These are phyloP conservation scores for Angomonas desouzai DNA, from an alignment of 208 protist genomes.

Conservation along the genomic window DNA sequence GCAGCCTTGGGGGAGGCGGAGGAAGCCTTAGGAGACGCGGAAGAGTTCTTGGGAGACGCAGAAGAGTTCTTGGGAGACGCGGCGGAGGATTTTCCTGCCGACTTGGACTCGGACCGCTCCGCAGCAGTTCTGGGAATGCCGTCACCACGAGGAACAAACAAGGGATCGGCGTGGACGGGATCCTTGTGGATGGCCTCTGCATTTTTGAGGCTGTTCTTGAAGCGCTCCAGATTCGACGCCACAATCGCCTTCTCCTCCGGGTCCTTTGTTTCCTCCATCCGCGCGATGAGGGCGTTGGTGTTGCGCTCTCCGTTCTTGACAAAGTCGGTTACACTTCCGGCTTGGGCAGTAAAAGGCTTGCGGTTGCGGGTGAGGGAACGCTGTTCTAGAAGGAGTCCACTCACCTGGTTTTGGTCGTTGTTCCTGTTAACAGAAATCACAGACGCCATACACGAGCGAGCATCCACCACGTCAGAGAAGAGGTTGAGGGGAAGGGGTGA, in stretches of 20 bases:
- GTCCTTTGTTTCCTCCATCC: constrained; percentile 21
- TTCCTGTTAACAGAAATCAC: constrained; percentile 28
- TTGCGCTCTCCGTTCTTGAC: constrained; percentile 24
- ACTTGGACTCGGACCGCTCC: no score
- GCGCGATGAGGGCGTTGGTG: constrained; percentile 24
- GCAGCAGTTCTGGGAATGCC: background rate
- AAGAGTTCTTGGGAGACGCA: background rate
- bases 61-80: background rate
- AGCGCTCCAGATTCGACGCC: constrained; percentile 21
- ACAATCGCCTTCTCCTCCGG: constrained; percentile 22
- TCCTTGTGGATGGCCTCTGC: constrained; percentile 36
- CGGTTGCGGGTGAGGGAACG: constrained; percentile 30
- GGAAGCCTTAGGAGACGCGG: background rate
- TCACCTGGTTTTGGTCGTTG: constrained; percentile 20
- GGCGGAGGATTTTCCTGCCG: background rate
- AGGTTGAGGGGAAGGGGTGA: constrained; percentile 27
- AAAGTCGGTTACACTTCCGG: constrained; percentile 59
- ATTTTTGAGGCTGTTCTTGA: constrained; percentile 40
- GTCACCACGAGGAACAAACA: background rate
- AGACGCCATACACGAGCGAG: constrained; percentile 36
- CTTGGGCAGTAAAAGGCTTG: constrained; percentile 22
- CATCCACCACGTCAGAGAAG: constrained; percentile 44
- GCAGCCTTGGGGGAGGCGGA: background rate
- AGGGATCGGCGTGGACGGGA: constrained; percentile 24
- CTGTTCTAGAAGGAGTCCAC: constrained; percentile 31